A percentile compares a stretch with the other conserved stretches of the same genome.
Evolutionary conservation across 2,329 filamentous ascomycete genomes (phyloP).

Genomic region (Pseudocercospora fijiensis): DNA sequence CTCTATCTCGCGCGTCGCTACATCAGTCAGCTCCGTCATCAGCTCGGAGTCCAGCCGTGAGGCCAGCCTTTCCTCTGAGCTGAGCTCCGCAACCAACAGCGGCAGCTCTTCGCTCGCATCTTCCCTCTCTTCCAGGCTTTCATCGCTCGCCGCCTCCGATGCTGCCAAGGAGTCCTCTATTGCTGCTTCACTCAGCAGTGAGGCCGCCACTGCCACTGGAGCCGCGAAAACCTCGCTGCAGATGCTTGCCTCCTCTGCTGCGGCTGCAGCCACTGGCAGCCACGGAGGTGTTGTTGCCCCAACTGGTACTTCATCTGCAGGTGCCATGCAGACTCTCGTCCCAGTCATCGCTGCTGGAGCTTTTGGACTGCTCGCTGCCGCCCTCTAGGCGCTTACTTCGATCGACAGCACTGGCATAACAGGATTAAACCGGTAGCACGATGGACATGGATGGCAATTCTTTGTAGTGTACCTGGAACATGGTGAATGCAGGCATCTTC

Average conservation of each 20-base stretch:
- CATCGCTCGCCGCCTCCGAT: background rate
- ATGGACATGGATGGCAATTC: background rate
- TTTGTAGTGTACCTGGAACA: background rate
- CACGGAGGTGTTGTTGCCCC: background rate
- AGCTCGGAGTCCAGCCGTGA: background rate
- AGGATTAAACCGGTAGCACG: background rate
- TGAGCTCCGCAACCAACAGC: background rate
- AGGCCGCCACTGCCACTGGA: background rate
- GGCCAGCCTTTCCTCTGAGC: background rate
- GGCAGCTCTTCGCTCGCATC: background rate
- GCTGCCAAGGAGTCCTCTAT: conserved; percentile 1
- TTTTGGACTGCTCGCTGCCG: conserved; percentile 1
- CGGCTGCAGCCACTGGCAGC: background rate
- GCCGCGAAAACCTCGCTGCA: background rate
- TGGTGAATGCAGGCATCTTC: background rate
- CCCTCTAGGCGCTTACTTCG: background rate
- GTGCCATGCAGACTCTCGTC: background rate
- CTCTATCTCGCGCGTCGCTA: background rate
- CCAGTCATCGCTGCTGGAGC: background rate
- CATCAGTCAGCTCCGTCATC: conserved; percentile 3
- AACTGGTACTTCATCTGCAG: background rate
- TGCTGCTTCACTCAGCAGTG: background rate
- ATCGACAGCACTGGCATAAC: background rate
- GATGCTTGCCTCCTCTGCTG: background rate
- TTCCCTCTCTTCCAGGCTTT: background rate